Evolutionary conservation across 2,329 filamentous ascomycete species (phyloP), one percentile per base, ranked within the genome.

Genomic region (Scedosporium minutisporum): DNA sequence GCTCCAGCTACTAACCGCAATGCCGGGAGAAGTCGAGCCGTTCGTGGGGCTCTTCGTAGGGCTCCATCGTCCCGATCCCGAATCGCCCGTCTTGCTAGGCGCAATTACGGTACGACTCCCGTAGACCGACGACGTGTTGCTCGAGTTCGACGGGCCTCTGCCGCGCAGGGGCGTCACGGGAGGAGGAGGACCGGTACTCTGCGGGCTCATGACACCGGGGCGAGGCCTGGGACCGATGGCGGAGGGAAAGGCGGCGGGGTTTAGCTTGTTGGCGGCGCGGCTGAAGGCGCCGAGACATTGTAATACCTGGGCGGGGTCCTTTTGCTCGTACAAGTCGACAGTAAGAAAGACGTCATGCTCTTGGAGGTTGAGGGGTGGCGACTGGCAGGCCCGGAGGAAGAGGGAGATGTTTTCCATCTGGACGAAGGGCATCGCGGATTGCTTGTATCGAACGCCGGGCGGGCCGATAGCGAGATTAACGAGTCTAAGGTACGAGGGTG

Each of bases 331-430:
- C 58, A 99, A 82, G 76, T 99, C 95, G 73, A 99, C 93, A 4
- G 95, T 99, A 65, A 97, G 86, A 77, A 99, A 99, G 67, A 93
- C 87, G 75, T 99, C 95, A 78, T 99, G 95, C 57, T 93, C 87
- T 63, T 91, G 92, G 64, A 99, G 86, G 74, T 87, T 93, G 61
- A 99, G 80, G 0, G 95, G 95, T 27, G 90, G 85, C 60, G 84
- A 80, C 75, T 96, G 90, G 78, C 93, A 96, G 64, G 91, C 92
- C 70, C 85, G 87, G 62, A 99, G 85, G 76, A 97, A 99, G 72
- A 96, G 91, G 4, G 93, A 96, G 71, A 99, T 97, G 73, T 99
- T 99, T 75, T 99, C 95, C 93, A 97, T 97, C 76, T 99, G 95
- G 48, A 97, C 93, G 73, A 99, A 99, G 0, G 95, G 95, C 93